A percentile compares a stretch with the other conserved stretches of the same genome.
Conservation (phyloP, 495 filamentous ascomycete genomes). For the Halenospora varia region DNA sequence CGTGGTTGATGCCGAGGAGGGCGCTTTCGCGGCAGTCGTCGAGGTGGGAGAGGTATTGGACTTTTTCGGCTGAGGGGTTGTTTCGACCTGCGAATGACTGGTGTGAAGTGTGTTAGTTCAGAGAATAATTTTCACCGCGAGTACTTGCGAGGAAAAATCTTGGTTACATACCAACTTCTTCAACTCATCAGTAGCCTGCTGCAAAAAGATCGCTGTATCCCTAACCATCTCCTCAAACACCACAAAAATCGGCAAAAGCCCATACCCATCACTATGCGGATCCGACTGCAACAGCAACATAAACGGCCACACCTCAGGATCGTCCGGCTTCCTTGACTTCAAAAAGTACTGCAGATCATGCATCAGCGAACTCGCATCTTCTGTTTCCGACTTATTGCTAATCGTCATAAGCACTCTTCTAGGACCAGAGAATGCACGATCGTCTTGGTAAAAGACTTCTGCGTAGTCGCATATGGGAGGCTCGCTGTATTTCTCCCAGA, state of each 20-base stretch:
- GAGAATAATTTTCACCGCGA: too few species aligned
- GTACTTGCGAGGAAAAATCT: too few species aligned
- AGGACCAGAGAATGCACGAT: not conserved
- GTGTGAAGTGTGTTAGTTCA: not conserved
- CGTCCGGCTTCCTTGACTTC: not conserved
- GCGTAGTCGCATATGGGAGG: not conserved
- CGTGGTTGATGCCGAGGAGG: not conserved
- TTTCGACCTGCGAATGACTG: conserved; percentile 2
- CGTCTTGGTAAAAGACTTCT: conserved; percentile 8
- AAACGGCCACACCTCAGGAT: not conserved
- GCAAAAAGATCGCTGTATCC: not conserved
- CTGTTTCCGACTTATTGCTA: not conserved
- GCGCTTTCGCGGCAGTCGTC: not conserved
- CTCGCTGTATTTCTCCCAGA: conserved; percentile 2
- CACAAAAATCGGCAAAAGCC: not conserved
- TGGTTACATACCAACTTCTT: conserved; percentile 8
- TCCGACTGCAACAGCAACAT: not conserved
- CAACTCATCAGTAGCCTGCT: conserved; percentile 1
- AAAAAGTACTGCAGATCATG: not conserved
- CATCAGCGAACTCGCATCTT: not conserved
- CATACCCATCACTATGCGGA: not conserved
- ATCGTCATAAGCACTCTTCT: conserved; percentile 5
- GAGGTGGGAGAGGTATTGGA: conserved; percentile 4
- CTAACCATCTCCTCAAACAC: not conserved
- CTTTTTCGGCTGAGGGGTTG: not conserved